Conservation (phyloP, 2,329 filamentous ascomycete species). For the Aureobasidium lini region DNA sequence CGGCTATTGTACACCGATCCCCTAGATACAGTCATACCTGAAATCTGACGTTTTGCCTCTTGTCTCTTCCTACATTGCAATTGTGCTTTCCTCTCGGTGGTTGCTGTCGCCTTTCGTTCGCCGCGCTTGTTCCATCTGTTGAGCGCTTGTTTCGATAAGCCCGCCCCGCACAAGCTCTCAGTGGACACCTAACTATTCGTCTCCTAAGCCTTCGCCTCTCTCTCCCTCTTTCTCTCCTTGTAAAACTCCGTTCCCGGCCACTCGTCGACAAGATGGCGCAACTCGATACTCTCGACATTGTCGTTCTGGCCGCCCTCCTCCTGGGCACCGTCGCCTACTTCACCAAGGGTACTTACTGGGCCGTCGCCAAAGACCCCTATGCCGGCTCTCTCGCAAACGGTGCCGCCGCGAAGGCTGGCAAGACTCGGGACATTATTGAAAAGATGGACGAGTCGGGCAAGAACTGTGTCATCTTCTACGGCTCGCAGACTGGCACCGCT, state of each 20-base stretch:
- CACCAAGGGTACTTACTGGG: slow-evolving; percentile 95
- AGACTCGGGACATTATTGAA: slow-evolving; percentile 86
- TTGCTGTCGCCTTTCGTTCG: background rate
- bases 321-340: slow-evolving; percentile 90
- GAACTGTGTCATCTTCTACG: slow-evolving; percentile 98
- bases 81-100: background rate
- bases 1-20: background rate
- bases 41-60: background rate
- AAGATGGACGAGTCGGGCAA: slow-evolving; percentile 94
- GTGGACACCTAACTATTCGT: slow-evolving; percentile 1
- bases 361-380: slow-evolving; percentile 79
- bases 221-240: background rate
- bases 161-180: background rate
- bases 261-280: slow-evolving; percentile 62
- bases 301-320: slow-evolving; percentile 80
- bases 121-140: background rate
- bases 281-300: slow-evolving; percentile 88
- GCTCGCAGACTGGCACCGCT: slow-evolving; percentile 94
- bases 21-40: background rate
- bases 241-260: background rate
- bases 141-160: background rate
- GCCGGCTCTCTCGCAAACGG: slow-evolving; percentile 64
- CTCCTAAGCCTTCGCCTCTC: background rate
- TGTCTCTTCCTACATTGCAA: background rate
- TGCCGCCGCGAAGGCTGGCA: slow-evolving; percentile 63